phyloP scores from a whole-genome alignment of 768 basidiomycete genomes.

The Coprinellus micaceus region DNA sequence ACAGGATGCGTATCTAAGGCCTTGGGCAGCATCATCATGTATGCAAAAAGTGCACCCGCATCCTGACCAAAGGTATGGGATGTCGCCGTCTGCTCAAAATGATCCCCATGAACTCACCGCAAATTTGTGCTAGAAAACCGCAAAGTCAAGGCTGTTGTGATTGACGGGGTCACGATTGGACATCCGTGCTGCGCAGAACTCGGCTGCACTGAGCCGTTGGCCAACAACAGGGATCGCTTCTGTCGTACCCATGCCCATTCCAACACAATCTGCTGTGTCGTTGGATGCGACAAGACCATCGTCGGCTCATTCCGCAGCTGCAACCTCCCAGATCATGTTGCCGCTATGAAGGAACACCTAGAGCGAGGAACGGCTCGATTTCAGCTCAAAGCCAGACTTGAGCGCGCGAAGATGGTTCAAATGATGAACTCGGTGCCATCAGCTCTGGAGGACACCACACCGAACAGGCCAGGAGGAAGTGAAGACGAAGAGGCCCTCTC shows the following conservation, averaged over 20 bases:
- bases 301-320: conserved; percentile 2
- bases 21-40: conserved; percentile 13
- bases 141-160: conserved; percentile 12
- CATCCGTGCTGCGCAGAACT: conserved; percentile 13
- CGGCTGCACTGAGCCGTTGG: conserved; percentile 11
- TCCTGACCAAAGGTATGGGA: background rate
- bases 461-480: too few species aligned
- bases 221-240: conserved; percentile 10
- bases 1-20: background rate
- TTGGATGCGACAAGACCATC: background rate
- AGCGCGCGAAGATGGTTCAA: too few species aligned
- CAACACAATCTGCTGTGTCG: conserved; percentile 5
- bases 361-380: conserved; percentile 4
- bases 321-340: conserved; percentile 3
- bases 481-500: too few species aligned
- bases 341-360: conserved; percentile 6
- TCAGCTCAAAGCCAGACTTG: too few species aligned
- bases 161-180: conserved; percentile 15
- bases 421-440: too few species aligned
- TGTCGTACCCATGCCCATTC: background rate
- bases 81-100: background rate
- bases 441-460: too few species aligned
- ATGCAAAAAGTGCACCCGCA: conserved; percentile 3
- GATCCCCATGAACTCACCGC: too few species aligned
- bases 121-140: background rate